A percentile compares a stretch with the other conserved stretches of the same genome.
Conservation (phyloP, 768 basidiomycete genomes). For the Podaxis pistillaris region DNA sequence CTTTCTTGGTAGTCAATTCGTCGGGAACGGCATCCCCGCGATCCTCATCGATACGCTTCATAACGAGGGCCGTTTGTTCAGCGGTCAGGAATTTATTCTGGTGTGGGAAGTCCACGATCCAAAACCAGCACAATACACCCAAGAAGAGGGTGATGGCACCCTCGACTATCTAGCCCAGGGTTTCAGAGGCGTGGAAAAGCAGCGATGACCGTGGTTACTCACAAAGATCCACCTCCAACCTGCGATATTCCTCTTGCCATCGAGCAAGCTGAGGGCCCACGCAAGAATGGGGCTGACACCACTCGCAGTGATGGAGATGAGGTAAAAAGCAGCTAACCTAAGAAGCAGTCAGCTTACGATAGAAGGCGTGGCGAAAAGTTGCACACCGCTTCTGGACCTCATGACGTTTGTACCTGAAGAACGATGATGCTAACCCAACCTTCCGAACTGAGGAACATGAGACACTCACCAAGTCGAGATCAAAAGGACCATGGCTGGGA, state of each 20-base stretch:
- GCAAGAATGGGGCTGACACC: slow-evolving; percentile 45
- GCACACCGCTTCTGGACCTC: slow-evolving; percentile 44
- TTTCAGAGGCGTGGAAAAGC: slow-evolving; percentile 1
- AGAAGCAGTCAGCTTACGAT: background rate
- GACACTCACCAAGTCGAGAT: slow-evolving; percentile 16
- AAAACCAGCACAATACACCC: slow-evolving; percentile 38
- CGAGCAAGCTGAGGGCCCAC: slow-evolving; percentile 38
- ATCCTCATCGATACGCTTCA: slow-evolving; percentile 48
- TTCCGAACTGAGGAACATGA: background rate
- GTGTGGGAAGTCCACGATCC: slow-evolving; percentile 47
- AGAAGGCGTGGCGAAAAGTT: background rate
- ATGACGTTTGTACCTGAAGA: slow-evolving; percentile 42
- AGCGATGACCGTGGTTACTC: slow-evolving; percentile 14
- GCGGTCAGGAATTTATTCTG: slow-evolving; percentile 42
- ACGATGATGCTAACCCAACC: background rate
- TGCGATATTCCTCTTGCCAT: slow-evolving; percentile 36
- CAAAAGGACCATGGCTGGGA: slow-evolving; percentile 16
- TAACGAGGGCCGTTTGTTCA: slow-evolving; percentile 40
- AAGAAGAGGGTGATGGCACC: slow-evolving; percentile 42
- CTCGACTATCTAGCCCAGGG: slow-evolving; percentile 38
- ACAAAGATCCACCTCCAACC: slow-evolving; percentile 56
- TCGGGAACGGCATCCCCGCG: slow-evolving; percentile 51
- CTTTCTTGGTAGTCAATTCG: slow-evolving; percentile 32
- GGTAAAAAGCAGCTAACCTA: slow-evolving; percentile 39
- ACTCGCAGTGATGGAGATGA: slow-evolving; percentile 37